These are phyloP conservation scores for Diaporthe ilicicola DNA, from an alignment of 2,329 filamentous ascomycete species.

Conservation along the genomic window DNA sequence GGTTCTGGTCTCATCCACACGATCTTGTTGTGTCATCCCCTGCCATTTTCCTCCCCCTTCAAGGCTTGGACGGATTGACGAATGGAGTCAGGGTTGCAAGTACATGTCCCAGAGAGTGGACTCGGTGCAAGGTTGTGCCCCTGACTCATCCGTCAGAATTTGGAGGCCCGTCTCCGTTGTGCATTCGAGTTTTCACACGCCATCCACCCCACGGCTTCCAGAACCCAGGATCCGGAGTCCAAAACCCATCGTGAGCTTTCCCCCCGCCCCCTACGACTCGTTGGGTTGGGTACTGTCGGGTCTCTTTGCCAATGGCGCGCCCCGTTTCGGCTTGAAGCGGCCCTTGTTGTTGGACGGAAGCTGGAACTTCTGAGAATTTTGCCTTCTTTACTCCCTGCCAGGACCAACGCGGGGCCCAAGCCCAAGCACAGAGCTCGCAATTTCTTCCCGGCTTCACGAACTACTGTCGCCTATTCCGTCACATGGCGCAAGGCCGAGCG, in stretches of 20 bases:
- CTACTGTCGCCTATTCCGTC: slow-evolving; percentile 9
- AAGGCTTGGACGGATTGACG: background rate
- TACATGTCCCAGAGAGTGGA: background rate
- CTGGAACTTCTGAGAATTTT: slow-evolving; percentile 3
- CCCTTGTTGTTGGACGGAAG: slow-evolving; percentile 5
- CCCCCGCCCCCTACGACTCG: slow-evolving; percentile 10
- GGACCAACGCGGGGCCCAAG: background rate
- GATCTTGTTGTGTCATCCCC: background rate
- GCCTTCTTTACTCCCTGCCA: background rate
- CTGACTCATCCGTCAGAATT: slow-evolving; percentile 10
- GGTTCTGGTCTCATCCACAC: background rate
- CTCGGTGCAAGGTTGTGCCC: background rate
- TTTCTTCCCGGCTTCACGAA: slow-evolving; percentile 12
- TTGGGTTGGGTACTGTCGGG: background rate
- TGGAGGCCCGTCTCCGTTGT: background rate
- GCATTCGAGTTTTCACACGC: slow-evolving; percentile 15
- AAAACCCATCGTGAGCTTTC: background rate
- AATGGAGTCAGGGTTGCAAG: background rate
- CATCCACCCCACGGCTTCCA: background rate
- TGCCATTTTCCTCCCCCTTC: background rate
- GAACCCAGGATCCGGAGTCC: no score
- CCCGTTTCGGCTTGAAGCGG: slow-evolving; percentile 13
- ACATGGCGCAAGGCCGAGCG: background rate
- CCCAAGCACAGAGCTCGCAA: slow-evolving; percentile 13
- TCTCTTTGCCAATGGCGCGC: background rate